Base-by-base conservation (phyloP, 169 alveolate species). In the Plasmodium vivax region DNA sequence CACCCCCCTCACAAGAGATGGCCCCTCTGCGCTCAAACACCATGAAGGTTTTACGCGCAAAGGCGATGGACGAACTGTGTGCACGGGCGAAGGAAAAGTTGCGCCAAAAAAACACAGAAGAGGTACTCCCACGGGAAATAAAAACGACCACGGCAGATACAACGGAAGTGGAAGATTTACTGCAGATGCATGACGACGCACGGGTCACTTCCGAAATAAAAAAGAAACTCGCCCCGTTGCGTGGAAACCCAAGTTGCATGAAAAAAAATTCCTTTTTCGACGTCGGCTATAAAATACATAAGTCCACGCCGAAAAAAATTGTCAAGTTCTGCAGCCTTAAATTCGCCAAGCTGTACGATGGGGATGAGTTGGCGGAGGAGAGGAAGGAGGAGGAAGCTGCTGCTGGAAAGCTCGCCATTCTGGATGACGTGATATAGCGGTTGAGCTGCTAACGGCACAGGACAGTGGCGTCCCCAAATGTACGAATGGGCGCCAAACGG, bases 241-340 rank as follows among this genome's bases (percentile, higher is more conserved):
- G 12, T 58, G 74, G 32, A 9, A 10, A 58, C 32, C 32, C 74
- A 58, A 36, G 56, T 36, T 77, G 27, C 12, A 16, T 23, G 45
- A 77, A 12, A 34, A 38, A 77, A 77, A 77, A 77, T 23, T 23
- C 30, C 41, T 82, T 82, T 82, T 38, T 82, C 56, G 38, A 82
- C 43, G 19, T 82, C 36, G 88, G 88, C 23, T 82, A 82, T 38
- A 82, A 38, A 27, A 82, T 82, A 38, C 71, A 34, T 82, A 38
- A 32, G 36, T 47, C 4, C 30, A n/a, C 62, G 51, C 16, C 34
- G 32, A 82, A 82, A 34, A 27, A 54, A 82, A 82, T 16, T 82
- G 34, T 38, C 58, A 82, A 82, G 58, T 47, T 82, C 41, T 82
- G 36, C 7, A 82, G 68, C 58, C 68, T 45, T 51, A 82, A 34